Evolutionary conservation across 176 grass and related monocot species (phyloP), one percentile per base, ranked within the genome.

Genomic region (Zoysia pacifica): DNA sequence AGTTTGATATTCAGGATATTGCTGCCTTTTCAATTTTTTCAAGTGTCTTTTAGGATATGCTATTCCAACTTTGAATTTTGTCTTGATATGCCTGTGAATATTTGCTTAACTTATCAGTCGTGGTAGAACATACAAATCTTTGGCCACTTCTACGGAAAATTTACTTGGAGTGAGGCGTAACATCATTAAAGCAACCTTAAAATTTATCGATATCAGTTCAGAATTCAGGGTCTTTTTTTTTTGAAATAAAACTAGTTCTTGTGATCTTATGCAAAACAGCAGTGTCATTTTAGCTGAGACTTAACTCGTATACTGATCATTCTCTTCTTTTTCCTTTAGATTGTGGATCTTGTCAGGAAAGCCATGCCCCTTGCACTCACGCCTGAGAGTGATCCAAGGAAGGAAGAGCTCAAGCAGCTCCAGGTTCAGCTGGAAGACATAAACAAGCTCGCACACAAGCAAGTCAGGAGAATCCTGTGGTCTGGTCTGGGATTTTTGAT

Each of bases 391-490:
- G 97, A 99, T 72, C 88, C 88, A 7, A 91, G 90, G 82, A 99
- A 86, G 52, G 97, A 96, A 85, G 97, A 99, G 76, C 82, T 95
- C 41, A 95, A 88, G 62, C 84, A 88, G 62, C 86, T 99, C 6
- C 79, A 86, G 72, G 79, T 62, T 63, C 88, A 90, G 76, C 84
- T 95, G 75, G 88, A 99, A 83, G 79, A 93, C 44, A 93, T 99
- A 20, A 94, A 96, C 72, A 84, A 84, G 75, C 86, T 93, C 0
- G 90, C 93, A 11, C 93, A 99, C 90, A 99, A 88, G 71, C 97
- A 99, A 82, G 97, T 99, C 44, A 86, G 97, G 0, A 84, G 84
- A 14, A 90, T 95, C 73, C 92, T 99, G 19, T 95, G 88, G 97
- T 89, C 90, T 49, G 97, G 97, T 19, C 74, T 99, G 48, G 97